Evolutionary conservation across 2,329 filamentous ascomycete genomes (phyloP), one percentile per base, ranked within the genome.

Genomic region (Penicillium sp.): DNA sequence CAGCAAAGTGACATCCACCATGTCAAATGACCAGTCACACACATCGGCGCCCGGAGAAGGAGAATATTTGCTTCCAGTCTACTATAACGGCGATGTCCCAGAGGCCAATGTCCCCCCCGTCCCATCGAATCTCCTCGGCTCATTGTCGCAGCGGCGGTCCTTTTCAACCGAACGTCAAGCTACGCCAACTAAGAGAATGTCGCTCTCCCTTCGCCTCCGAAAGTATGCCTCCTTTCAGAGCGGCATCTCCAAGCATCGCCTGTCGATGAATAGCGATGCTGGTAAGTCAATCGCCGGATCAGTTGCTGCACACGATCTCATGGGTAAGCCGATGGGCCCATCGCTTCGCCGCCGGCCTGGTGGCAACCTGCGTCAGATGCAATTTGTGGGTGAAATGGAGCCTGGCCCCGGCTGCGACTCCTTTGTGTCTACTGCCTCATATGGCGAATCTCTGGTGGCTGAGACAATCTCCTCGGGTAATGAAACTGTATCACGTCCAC

Each of bases 341-440:
- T 82, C 89, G 45, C 82, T 95, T 63, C 84, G 91, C 62, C 82
- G 91, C 71, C 84, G 88, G 14, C 91, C 90, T 6, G 91, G 91
- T 52, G 90, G 91, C 37, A 87, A 94, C 73, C 77, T 95, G 52
- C 85, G 89, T 63, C 89, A 87, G 16, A 89, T 85, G 40, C 84
- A 83, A 19, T 89, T 88, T 61, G 85, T 89, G 33, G 84, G 84
- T 43, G 88, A 91, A 35, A 73, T 88, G 3, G 84, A 88, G 14
- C 76, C 78, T 43, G 65, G 64, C 7, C 65, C 69, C 2, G 69
- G 70, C 48, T 75, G 75, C n/a, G 67, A 67, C 30, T 81, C 79
- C 5, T 73, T 74, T 43, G 66, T 64, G 11, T 79, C 76, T 13
- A 66, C 74, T 52, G 71, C 73, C 11, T 78, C 78, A 3, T 76